phyloP scores from a whole-genome alignment of 2,329 filamentous ascomycete species.

The Phoma sp. region DNA sequence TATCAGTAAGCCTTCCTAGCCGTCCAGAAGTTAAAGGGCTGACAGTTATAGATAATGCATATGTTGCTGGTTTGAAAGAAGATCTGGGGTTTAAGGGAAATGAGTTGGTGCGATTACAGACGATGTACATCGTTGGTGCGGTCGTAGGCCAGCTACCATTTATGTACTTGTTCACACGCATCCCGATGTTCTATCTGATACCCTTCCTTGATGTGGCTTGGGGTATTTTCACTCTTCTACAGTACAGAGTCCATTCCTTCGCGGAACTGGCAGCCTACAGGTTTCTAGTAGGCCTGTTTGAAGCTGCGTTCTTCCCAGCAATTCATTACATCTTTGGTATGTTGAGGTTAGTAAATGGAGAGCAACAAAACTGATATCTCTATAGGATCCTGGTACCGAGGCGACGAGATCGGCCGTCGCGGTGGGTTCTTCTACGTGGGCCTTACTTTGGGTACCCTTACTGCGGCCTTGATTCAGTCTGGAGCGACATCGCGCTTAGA shows the following conservation, averaged over 20 bases:
- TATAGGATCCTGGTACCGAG: slow-evolving; percentile 57
- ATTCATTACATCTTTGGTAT: slow-evolving; percentile 37
- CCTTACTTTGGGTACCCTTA: slow-evolving; percentile 59
- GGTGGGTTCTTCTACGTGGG: slow-evolving; percentile 61
- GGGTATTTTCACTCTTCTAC: slow-evolving; percentile 63
- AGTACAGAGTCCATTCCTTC: slow-evolving; percentile 58
- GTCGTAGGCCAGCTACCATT: slow-evolving; percentile 61
- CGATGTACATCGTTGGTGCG: slow-evolving; percentile 59
- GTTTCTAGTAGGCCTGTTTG: slow-evolving; percentile 62
- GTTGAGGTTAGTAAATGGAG: neutral
- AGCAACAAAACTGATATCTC: neutral
- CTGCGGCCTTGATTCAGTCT: slow-evolving; percentile 56
- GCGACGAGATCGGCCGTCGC: slow-evolving; percentile 51
- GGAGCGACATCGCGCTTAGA: slow-evolving; percentile 60
- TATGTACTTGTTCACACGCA: slow-evolving; percentile 54
- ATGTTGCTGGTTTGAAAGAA: slow-evolving; percentile 61
- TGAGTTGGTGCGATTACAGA: slow-evolving; percentile 62
- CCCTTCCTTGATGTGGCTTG: slow-evolving; percentile 60
- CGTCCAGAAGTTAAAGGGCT: neutral
- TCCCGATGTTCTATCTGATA: slow-evolving; percentile 58
- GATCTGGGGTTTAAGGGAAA: slow-evolving; percentile 60
- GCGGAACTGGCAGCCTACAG: slow-evolving; percentile 60
- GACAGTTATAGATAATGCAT: slow-evolving; percentile 57
- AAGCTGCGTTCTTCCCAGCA: slow-evolving; percentile 52
- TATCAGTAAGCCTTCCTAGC: slow-evolving; percentile 50